Base-by-base conservation (phyloP, 768 basidiomycete species). In the Lactifluus hygrophoroides region DNA sequence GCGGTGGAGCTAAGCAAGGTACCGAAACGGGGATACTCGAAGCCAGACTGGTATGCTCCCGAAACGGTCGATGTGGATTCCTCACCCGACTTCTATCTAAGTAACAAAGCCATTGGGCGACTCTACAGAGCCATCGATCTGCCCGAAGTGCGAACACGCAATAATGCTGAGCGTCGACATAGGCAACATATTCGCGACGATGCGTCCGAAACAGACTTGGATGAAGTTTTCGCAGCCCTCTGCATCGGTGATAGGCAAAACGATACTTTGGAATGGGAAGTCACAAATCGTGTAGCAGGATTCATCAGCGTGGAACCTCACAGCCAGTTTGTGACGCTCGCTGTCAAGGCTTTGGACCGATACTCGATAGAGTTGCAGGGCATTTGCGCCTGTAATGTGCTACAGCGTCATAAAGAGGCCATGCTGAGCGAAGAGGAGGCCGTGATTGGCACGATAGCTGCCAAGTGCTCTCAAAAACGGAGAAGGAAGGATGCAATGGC, bases 21-120 rank as follows among this genome's bases (percentile, higher is more conserved):
- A 28, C 81, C 85, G 3, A 77, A 68, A 64, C 68, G 74, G n/a
- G 71, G 72, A 19, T 65, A n/a, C 64, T 46, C 54, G 54, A 1
- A 77, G 62, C 85, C 85, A 9, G 85, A 87, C 66, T 86, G 85
- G 84, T 74, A 76, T 66, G 84, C 82, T 2, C 83, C 82, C 17
- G 85, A 87, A 69, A 83, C 77, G 0, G 67, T 77, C 17, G 69
- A 71, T 14, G 42, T 51, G 16, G 66, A 65, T n/a, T 43, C 21
- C 10, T 4, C 51, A 0, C 35, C 21, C 3, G 51, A 63, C 1
- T 82, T 75, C 67, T 88, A 88, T 63, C 37, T 62, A 47, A 87
- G 85, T 64, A 10, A 65, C 1, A 68, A 74, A 25, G 82, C 82
- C 0, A 80, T 89, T 40, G 87, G 87, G 3, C 69, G 71, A 53